Evolutionary conservation across 2,329 filamentous ascomycete species (phyloP).

Genomic region (Iodosphaeria phyllophila): DNA sequence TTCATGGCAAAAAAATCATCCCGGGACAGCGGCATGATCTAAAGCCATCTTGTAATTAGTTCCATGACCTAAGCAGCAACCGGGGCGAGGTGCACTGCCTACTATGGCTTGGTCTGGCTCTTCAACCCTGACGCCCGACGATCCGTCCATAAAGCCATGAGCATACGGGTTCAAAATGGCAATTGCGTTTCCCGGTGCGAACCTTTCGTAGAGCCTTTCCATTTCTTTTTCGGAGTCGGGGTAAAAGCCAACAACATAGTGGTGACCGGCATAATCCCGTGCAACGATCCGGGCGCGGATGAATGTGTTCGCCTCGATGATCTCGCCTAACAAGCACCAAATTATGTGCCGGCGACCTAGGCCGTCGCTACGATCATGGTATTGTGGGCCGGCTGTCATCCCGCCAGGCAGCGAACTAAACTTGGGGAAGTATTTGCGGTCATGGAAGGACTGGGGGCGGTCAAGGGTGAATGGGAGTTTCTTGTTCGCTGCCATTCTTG

Average conservation of each 20-base stretch:
- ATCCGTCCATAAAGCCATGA: conserved; percentile 5
- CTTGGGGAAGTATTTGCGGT: conserved; percentile 5
- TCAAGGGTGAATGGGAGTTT: no score
- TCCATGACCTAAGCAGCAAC: background rate
- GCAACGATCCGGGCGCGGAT: conserved; percentile 5
- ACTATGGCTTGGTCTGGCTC: conserved; percentile 3
- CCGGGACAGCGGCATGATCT: conserved; percentile 7
- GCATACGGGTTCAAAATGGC: conserved; percentile 6
- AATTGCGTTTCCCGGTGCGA: conserved; percentile 8
- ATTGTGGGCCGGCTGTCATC: conserved; percentile 2
- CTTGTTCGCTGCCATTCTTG: no score
- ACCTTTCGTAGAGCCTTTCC: conserved; percentile 4
- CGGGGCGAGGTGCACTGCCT: background rate
- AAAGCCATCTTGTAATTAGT: background rate
- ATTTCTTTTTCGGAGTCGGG: conserved; percentile 5
- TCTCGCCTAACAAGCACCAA: conserved; percentile 7
- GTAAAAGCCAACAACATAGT: conserved; percentile 7
- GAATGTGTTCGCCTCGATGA: conserved; percentile 13
- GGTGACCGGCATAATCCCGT: conserved; percentile 3
- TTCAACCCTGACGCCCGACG: conserved; percentile 4
- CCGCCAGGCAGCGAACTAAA: conserved; percentile 3
- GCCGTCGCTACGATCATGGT: conserved; percentile 1
- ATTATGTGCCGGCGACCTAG: conserved; percentile 3
- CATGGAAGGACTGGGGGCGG: conserved; percentile 5
- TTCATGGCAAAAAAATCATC: conserved; percentile 6